Conservation (phyloP, 768 basidiomycete species). For the Serendipita vermifera region DNA sequence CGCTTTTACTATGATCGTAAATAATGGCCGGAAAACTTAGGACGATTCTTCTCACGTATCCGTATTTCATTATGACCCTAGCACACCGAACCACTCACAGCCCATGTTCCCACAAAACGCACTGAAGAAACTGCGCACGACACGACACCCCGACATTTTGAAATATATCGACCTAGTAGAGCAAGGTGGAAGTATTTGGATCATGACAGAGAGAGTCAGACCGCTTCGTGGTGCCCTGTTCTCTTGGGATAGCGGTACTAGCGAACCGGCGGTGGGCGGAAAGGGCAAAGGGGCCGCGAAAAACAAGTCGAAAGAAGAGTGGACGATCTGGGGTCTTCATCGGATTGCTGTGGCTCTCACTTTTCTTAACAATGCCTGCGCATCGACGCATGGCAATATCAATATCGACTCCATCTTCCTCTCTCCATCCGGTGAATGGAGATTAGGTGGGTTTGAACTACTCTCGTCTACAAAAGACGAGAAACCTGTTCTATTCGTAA, state of each 20-base stretch:
- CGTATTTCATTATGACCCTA: conserved; percentile 80
- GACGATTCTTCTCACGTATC: conserved; percentile 80
- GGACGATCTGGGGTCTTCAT: conserved; percentile 89
- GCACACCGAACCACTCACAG: conserved; percentile 32
- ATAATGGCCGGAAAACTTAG: too few species aligned
- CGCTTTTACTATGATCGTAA: too few species aligned
- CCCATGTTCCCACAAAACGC: conserved; percentile 79
- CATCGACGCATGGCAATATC: conserved; percentile 74
- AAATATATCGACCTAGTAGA: conserved; percentile 92
- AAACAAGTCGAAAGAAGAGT: conserved; percentile 53
- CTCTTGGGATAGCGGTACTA: conserved; percentile 47
- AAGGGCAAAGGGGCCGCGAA: conserved; percentile 23
- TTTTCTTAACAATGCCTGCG: conserved; percentile 76
- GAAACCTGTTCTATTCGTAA: conserved; percentile 64
- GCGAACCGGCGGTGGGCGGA: too few species aligned
- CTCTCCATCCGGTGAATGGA: conserved; percentile 92
- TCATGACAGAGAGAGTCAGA: conserved; percentile 88
- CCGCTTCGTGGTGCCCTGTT: conserved; percentile 54
- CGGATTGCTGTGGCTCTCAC: conserved; percentile 77
- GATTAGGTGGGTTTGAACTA: conserved; percentile 86
- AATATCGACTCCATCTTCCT: conserved; percentile 70
- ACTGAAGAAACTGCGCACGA: conserved; percentile 76
- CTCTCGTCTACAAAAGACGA: conserved; percentile 76
- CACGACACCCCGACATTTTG: conserved; percentile 89
- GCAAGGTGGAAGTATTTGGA: conserved; percentile 72